Evolutionary conservation across 306 rosid genomes (phyloP).

Genomic region (Cucurbita maxima): DNA sequence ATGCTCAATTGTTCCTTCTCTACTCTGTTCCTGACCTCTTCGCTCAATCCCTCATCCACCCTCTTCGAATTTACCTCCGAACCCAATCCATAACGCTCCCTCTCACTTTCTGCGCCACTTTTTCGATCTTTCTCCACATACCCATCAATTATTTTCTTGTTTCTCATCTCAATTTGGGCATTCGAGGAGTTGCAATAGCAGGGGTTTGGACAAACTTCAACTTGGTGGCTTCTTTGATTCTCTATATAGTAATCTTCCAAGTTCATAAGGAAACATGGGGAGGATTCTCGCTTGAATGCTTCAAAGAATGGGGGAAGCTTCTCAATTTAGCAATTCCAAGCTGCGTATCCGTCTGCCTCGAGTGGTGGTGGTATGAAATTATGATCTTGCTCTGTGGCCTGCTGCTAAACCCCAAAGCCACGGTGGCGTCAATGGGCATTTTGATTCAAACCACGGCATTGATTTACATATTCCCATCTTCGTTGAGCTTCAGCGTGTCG

Average conservation of each 20-base stretch:
- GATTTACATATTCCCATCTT: conserved; percentile 75
- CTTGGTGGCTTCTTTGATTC: conserved; percentile 40
- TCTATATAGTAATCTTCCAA: conserved; percentile 37
- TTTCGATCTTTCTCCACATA: conserved; percentile 55
- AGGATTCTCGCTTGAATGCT: conserved; percentile 43
- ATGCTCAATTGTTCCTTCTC: conserved; percentile 59
- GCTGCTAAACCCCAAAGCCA: conserved; percentile 41
- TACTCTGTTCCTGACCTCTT: conserved; percentile 84
- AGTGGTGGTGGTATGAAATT: conserved; percentile 99
- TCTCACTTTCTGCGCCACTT: conserved; percentile 51
- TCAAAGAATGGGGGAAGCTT: conserved; percentile 43
- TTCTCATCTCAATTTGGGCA: conserved; percentile 34
- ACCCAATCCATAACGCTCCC: conserved; percentile 79
- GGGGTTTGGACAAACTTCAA: conserved; percentile 69
- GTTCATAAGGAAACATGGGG: conserved; percentile 55
- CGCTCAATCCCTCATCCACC: conserved; percentile 69
- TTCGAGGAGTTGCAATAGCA: conserved; percentile 64
- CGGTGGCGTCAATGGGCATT: conserved; percentile 91
- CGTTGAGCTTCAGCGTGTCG: conserved; percentile 74
- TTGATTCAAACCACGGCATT: conserved; percentile 74
- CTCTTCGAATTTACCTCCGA: conserved; percentile 71
- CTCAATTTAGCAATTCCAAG: conserved; percentile 65
- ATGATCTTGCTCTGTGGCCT: conserved; percentile 76
- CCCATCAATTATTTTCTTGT: conserved; percentile 66
- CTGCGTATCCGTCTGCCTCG: conserved; percentile 80